Percentiles rank a stretch among this genome's conserved stretches.
Evolutionary conservation across 1,284 basidiomycete genomes (phyloP).

Genomic region (Violaceomyces palustris): DNA sequence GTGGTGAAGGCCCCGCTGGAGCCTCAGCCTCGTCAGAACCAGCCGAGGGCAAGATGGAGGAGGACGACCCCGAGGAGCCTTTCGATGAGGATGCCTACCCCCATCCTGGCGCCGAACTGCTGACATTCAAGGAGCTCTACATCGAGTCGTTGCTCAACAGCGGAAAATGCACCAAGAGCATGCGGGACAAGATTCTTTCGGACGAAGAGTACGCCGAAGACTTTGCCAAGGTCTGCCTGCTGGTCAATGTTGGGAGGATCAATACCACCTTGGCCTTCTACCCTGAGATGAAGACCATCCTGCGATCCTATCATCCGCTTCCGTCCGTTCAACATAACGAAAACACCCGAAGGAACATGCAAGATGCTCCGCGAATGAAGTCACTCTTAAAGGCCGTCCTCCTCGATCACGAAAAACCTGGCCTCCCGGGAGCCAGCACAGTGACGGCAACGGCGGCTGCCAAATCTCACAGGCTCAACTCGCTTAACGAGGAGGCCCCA

Average conservation of each 20-base stretch:
- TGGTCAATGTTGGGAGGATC: constrained; percentile 86
- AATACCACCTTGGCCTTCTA: constrained; percentile 84
- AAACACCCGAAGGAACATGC: constrained; percentile 65
- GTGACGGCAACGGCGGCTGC: constrained; percentile 29
- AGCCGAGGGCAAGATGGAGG: constrained; percentile 10
- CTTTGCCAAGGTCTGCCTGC: constrained; percentile 70
- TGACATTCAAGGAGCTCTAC: constrained; percentile 76
- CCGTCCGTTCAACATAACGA: constrained; percentile 67
- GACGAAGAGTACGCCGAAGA: constrained; percentile 73
- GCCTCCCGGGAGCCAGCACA: constrained; percentile 19
- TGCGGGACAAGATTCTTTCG: constrained; percentile 76
- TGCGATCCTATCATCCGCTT: constrained; percentile 75
- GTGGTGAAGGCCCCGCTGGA: too few relatives aligned
- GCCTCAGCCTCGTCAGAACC: too few relatives aligned
- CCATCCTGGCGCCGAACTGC: constrained; percentile 33
- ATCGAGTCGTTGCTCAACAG: constrained; percentile 72
- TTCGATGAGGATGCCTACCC: constrained; percentile 29
- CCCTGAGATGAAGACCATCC: constrained; percentile 71
- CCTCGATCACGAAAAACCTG: constrained; percentile 63
- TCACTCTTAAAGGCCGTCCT: constrained; percentile 70
- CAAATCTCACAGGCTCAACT: constrained; percentile 19
- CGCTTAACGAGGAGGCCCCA: constrained; percentile 41
- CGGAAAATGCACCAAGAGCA: constrained; percentile 75
- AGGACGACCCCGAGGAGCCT: constrained; percentile 17
- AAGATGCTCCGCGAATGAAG: constrained; percentile 76